Conservation (phyloP, 2,329 filamentous ascomycete species). For the Diaporthe longicolla region DNA sequence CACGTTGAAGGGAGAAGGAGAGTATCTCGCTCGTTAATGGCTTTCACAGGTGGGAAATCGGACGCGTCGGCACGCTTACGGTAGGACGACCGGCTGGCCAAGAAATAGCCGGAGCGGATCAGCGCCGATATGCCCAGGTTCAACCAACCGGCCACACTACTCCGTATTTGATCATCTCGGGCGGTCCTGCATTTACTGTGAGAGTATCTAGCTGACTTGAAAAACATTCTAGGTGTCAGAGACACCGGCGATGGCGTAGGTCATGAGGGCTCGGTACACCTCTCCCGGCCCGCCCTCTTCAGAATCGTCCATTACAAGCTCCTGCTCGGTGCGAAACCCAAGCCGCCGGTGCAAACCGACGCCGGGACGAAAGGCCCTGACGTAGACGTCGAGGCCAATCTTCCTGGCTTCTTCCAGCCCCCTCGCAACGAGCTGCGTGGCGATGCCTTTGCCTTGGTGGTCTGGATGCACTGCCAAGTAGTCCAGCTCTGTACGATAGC, state of each 20-base stretch:
- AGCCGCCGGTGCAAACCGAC: constrained; percentile 27
- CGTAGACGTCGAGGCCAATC: constrained; percentile 46
- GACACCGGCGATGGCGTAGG: constrained; percentile 8
- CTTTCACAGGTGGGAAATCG: too few species aligned
- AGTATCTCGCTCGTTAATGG: too few species aligned
- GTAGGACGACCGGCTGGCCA: too few species aligned
- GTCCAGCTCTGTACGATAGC: constrained; percentile 44
- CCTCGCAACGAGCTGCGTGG: constrained; percentile 44
- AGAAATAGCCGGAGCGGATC: too few species aligned
- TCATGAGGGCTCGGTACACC: constrained; percentile 31
- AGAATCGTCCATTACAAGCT: constrained; percentile 27
- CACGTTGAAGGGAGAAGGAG: too few species aligned
- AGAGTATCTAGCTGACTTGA: too few species aligned
- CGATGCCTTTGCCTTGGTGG: constrained; percentile 45
- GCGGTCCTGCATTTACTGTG: too few species aligned
- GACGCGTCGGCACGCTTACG: too few species aligned
- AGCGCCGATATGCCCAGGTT: too few species aligned
- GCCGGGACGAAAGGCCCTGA: constrained; percentile 43
- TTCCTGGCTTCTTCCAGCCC: constrained; percentile 45
- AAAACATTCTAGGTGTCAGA: too few species aligned
- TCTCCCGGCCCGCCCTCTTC: constrained; percentile 27
- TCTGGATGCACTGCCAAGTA: constrained; percentile 47
- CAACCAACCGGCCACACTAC: too few species aligned
- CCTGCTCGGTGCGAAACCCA: constrained; percentile 34
- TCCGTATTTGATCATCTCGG: too few species aligned